Base-by-base conservation (phyloP, 257 asterid species). In the Ilex asprella region DNA sequence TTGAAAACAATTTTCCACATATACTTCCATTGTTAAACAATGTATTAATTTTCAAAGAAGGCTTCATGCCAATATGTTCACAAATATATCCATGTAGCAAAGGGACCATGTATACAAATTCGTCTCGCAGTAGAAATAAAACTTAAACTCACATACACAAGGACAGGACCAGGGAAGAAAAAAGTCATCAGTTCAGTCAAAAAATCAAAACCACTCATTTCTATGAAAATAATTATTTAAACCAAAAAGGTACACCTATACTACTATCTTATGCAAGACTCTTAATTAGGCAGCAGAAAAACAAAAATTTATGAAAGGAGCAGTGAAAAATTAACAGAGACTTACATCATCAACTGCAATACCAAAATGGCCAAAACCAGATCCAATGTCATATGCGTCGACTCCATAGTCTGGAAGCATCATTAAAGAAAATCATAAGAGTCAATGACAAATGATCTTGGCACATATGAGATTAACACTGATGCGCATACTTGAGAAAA, bases 331-430 rank as follows among this genome's bases (percentile, higher is more conserved):
- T 49, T 13, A 31, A 73, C 14, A 35, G 62, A 66, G 66, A 76
- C 99, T 86, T 80, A 93, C 99, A 81, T 93, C 99, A 60, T 93
- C 97, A 32, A 89, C 96, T 50, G 99, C 96, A 52, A 93, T 81
- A 64, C 96, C 97, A 62, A 93, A 93, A 75, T 93, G 99, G 61
- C 97, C 97, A 78, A 87, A 93, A 43, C 82, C 99, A 64, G 85
- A 58, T 59, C 97, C 99, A 47, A 93, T 85, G 67, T 93, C 96
- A 78, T 93, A 93, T 49, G 81, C 82, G 65, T 93, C 99, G 68
- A 89, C 81, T 63, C 99, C 99, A 78, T 89, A 93, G 71, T 93
- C 99, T 93, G 83, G 71, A 66, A 72, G 46, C 54, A 65, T 52
- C 69, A 76, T 74, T 10, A 67, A 27, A 55, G 50, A 58, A 49